Conservation (phyloP, 176 grass and related monocot species). For the Phragmites australis region DNA sequence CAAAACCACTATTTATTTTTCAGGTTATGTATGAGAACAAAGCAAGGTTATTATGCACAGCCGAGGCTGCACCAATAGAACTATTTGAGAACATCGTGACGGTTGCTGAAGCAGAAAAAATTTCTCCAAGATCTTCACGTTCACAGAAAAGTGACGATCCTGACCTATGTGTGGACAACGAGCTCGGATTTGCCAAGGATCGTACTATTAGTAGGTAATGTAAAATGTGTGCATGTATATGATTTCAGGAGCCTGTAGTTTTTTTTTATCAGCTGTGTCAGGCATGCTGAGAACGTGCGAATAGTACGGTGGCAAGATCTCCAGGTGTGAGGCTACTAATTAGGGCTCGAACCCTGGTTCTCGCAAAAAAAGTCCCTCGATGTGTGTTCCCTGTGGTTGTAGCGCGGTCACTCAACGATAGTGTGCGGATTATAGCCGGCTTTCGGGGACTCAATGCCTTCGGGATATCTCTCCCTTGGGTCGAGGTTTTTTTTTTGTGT, state of each 20-base stretch:
- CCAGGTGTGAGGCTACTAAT: no score
- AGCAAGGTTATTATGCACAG: constrained; percentile 83
- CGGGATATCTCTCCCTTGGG: no score
- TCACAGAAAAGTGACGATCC: constrained; percentile 61
- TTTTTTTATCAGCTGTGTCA: background rate
- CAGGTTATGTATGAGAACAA: constrained; percentile 98
- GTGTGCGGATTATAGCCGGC: no score
- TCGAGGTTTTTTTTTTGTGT: background rate
- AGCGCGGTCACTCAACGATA: no score
- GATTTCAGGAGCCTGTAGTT: background rate
- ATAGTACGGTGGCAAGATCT: no score
- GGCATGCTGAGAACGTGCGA: background rate
- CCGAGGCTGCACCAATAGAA: constrained; percentile 63
- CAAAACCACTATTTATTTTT: background rate
- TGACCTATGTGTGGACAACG: constrained; percentile 90
- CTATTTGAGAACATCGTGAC: constrained; percentile 76
- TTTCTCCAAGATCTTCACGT: constrained; percentile 57
- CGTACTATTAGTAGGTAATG: constrained; percentile 87
- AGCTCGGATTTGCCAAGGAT: constrained; percentile 93
- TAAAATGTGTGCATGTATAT: background rate
- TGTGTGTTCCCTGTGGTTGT: no score
- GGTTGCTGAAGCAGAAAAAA: constrained; percentile 57
- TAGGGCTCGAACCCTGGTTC: no score
- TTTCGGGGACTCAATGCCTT: no score
- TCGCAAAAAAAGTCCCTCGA: no score